Evolutionary conservation across 345 rosid species (phyloP).

Genomic region (Rhizophora apiculata): DNA sequence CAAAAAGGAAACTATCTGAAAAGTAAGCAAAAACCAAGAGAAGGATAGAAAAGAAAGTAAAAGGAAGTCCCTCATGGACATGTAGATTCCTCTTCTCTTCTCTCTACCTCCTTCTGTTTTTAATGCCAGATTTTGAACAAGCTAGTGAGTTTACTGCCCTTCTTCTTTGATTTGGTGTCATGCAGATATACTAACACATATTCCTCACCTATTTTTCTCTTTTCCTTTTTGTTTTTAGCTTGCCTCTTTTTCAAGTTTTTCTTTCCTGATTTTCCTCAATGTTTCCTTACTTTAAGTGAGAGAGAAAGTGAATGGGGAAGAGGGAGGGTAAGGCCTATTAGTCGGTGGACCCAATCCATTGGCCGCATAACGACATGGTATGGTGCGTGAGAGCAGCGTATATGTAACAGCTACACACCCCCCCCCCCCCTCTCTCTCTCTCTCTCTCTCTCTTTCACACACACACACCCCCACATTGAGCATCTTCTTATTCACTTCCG

Average conservation of each 20-base stretch:
- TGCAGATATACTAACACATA: constrained; percentile 49
- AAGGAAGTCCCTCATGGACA: constrained; percentile 25
- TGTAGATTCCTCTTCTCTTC: constrained; percentile 16
- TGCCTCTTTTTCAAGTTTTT: constrained; percentile 7
- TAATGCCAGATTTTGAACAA: constrained; percentile 31
- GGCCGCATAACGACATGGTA: constrained; percentile 55
- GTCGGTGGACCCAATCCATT: constrained; percentile 84
- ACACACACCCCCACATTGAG: background rate
- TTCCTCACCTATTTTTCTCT: constrained; percentile 12
- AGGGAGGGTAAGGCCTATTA: constrained; percentile 39
- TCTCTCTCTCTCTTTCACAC: constrained; percentile 22
- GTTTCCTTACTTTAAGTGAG: constrained; percentile 1
- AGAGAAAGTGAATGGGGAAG: constrained; percentile 11
- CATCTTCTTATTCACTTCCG: constrained; percentile 2
- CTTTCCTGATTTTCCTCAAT: constrained; percentile 6
- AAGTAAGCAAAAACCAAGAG: constrained; percentile 4
- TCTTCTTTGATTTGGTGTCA: constrained; percentile 42
- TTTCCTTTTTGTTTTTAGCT: background rate
- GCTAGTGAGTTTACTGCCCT: constrained; percentile 19
- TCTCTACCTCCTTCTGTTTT: constrained; percentile 12
- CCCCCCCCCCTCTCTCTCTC: constrained; percentile 21
- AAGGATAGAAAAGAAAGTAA: constrained; percentile 4
- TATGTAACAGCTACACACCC: constrained; percentile 37
- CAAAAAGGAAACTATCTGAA: constrained; percentile 12
- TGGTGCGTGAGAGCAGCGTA: constrained; percentile 56